Base-by-base conservation (phyloP, 2,329 filamentous ascomycete species). In the Aureobasidium sp. region DNA sequence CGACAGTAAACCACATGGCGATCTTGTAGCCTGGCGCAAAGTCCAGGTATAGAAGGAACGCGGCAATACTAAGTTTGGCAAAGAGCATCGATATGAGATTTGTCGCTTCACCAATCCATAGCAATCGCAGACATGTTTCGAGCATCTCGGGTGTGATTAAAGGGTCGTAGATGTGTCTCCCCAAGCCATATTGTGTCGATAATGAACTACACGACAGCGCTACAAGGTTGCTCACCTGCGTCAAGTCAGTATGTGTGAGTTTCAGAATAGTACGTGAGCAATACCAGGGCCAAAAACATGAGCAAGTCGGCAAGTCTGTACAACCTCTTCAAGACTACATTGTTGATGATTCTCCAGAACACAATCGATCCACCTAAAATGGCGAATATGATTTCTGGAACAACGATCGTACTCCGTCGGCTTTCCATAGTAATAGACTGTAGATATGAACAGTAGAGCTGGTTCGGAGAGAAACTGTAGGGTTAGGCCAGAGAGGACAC, bases 21-120 rank as follows among this genome's bases (percentile, higher is more conserved):
- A 58, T 51, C 29, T 51, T 62, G 52, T 63, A 65, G 45, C 57
- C 59, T n/a, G 48, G 42, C 4, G 64, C 59, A 20, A 65, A 65
- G 34, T 65, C 62, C 5, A 65, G 47, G 14, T 51, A 53, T 20
- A 65, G 52, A 9, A 65, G 58, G 51, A 61, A 65, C 22, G 64
- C 37, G 27, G 61, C 59, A 39, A 65, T 65, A n/a, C 64, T 65
- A 31, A 56, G 49, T 51, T 65, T 65, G 41, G 60, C 49, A 45
- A 65, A 63, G 36, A 65, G 57, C 64, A 65, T 65, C 17, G 64
- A 34, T 11, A 55, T 57, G 15, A 65, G 55, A 31, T 65, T 65
- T 8, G 51, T 47, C 5, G 53, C 58, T 48, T 63, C 49, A 25
- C 44, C 61, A 17, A 53, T 58, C 55, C 55, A 65, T n/a, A 63